phyloP scores from a whole-genome alignment of 176 grass and related monocot genomes.

The Rhynchospora breviuscula region DNA sequence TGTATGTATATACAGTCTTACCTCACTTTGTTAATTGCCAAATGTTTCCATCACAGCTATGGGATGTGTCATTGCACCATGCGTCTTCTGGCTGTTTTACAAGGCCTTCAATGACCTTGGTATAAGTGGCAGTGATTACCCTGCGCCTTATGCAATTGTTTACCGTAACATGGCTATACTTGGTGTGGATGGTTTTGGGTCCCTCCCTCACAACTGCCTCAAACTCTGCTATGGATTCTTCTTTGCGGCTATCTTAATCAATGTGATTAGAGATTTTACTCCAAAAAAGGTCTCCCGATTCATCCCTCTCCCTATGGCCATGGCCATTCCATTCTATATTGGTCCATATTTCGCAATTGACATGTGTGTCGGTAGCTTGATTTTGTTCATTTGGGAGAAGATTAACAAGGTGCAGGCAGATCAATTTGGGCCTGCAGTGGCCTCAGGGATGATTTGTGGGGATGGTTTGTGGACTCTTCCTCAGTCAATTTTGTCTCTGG shows the following conservation, averaged over 20 bases:
- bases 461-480: slow-evolving; percentile 88
- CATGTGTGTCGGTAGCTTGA: slow-evolving; percentile 57
- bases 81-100: slow-evolving; percentile 94
- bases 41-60: slow-evolving; percentile 28
- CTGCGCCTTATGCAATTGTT: slow-evolving; percentile 69
- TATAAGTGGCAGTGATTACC: slow-evolving; percentile 43
- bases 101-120: slow-evolving; percentile 75
- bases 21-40: not conserved
- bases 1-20: not conserved
- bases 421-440: slow-evolving; percentile 69
- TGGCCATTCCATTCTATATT: slow-evolving; percentile 89
- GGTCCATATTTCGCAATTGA: slow-evolving; percentile 89
- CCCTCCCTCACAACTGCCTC: slow-evolving; percentile 68
- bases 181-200: slow-evolving; percentile 59
- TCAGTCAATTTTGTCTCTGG: slow-evolving; percentile 66
- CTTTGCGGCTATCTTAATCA: slow-evolving; percentile 41
- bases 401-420: slow-evolving; percentile 63
- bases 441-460: slow-evolving; percentile 85
- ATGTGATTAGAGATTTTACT: slow-evolving; percentile 42
- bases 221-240: slow-evolving; percentile 85
- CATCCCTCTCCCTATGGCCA: slow-evolving; percentile 87
- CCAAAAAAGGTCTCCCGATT: slow-evolving; percentile 50
- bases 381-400: slow-evolving; percentile 71
- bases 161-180: slow-evolving; percentile 91
- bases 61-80: slow-evolving; percentile 78